Evolutionary conservation across 1,284 basidiomycete genomes (phyloP).

Genomic region (Microbotryum violaceum): DNA sequence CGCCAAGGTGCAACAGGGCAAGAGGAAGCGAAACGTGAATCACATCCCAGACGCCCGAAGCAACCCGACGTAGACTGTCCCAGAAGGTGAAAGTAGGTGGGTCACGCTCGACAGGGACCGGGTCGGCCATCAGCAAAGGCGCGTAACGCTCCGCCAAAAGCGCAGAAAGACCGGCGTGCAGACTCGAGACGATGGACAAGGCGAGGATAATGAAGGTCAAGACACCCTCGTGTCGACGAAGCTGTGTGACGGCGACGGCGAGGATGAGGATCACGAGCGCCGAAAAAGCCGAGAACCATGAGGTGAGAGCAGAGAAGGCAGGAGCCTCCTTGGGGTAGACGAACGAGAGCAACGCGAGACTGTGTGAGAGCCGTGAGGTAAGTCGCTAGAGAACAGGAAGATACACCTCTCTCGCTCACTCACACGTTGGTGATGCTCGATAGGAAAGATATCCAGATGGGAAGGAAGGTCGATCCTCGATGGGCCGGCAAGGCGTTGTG

Average conservation of each 20-base stretch:
- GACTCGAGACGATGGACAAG: constrained; percentile 16
- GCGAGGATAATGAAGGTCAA: constrained; percentile 23
- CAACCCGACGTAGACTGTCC: constrained; percentile 10
- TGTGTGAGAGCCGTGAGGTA: neutral
- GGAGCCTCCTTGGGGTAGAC: constrained; percentile 24
- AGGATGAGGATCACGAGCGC: constrained; percentile 21
- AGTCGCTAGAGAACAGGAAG: neutral
- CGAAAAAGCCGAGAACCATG: constrained; percentile 9
- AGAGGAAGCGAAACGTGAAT: constrained; percentile 24
- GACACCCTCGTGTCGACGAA: constrained; percentile 22
- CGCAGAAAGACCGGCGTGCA: constrained; percentile 23
- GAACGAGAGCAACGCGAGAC: constrained; percentile 24
- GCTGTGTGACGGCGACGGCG: constrained; percentile 22
- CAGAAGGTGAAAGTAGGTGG: constrained; percentile 1
- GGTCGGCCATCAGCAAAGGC: constrained; percentile 17
- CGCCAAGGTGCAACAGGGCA: constrained; percentile 21
- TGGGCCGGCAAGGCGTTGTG: constrained; percentile 25
- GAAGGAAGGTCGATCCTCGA: constrained; percentile 20
- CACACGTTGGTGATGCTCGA: constrained; percentile 17
- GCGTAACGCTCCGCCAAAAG: constrained; percentile 22
- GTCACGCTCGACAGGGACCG: constrained; percentile 19
- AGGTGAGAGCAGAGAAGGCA: constrained; percentile 17
- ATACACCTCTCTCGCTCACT: neutral
- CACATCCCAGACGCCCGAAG: constrained; percentile 3
- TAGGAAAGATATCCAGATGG: constrained; percentile 27